A percentile compares a stretch with the other conserved stretches of the same genome.
These are phyloP conservation scores for Prunus yedoensis DNA, from an alignment of 331 rosid species.

Conservation along the genomic window DNA sequence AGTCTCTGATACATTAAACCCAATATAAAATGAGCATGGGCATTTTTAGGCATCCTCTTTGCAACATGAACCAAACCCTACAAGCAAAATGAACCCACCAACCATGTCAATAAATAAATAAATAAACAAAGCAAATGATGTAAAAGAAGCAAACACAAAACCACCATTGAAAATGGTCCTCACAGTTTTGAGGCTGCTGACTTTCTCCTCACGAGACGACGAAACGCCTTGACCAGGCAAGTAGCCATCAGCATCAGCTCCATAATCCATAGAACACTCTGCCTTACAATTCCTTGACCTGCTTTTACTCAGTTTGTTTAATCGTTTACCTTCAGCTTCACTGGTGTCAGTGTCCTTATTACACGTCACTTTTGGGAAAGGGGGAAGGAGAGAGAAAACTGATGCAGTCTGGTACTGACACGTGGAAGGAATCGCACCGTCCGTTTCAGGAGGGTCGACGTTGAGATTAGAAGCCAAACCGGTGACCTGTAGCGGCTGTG, in stretches of 20 bases:
- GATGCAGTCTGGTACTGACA: constrained; percentile 46
- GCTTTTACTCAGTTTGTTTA: constrained; percentile 59
- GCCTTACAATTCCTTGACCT: constrained; percentile 71
- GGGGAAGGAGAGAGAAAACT: constrained; percentile 35
- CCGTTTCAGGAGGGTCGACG: constrained; percentile 73
- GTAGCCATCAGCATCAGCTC: constrained; percentile 79
- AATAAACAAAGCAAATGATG: background rate
- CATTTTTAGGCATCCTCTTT: constrained; percentile 94
- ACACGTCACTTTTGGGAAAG: constrained; percentile 22
- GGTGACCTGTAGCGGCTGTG: constrained; percentile 45
- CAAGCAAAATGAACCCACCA: constrained; percentile 28
- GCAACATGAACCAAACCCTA: constrained; percentile 97
- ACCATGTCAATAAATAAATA: constrained; percentile 26
- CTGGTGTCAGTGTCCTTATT: constrained; percentile 43
- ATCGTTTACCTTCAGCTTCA: constrained; percentile 68
- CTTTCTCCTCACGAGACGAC: constrained; percentile 90
- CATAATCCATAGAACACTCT: constrained; percentile 69
- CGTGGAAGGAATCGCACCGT: constrained; percentile 46
- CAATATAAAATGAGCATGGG: constrained; percentile 94
- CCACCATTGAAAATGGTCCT: constrained; percentile 26
- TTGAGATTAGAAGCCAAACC: constrained; percentile 75
- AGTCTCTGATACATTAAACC: constrained; percentile 96
- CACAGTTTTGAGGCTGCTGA: constrained; percentile 96
- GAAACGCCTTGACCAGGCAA: constrained; percentile 76
- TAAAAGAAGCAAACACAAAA: background rate